Evolutionary conservation across 2,329 filamentous ascomycete species (phyloP).

Genomic region (Aspergillus chevalieri): DNA sequence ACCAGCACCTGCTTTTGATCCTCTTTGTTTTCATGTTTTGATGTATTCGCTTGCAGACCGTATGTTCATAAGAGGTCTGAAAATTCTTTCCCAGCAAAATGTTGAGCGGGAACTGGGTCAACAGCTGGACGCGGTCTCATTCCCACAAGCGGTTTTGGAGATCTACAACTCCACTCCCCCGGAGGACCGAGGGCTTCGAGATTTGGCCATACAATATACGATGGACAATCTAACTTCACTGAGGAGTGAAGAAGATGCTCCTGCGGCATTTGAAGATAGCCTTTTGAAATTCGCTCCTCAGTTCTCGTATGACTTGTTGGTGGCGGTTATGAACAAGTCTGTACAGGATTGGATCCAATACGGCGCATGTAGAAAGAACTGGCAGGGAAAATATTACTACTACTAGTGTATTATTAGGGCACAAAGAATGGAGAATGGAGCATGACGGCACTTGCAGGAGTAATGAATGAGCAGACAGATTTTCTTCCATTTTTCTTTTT

Average conservation of each 20-base stretch:
- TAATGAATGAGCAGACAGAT: too few species aligned
- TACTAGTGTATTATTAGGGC: too few species aligned
- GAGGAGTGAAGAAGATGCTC: background rate
- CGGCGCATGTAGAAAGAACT: background rate
- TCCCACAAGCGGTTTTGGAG: slow-evolving; percentile 2
- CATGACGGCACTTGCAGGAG: too few species aligned
- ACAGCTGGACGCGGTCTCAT: slow-evolving; percentile 1
- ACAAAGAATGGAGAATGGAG: too few species aligned
- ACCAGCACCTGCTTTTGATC: background rate
- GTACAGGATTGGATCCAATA: background rate
- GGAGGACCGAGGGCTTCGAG: background rate
- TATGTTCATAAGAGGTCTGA: background rate
- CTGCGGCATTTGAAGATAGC: slow-evolving; percentile 1
- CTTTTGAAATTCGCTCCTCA: slow-evolving; percentile 1
- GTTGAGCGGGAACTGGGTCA: background rate
- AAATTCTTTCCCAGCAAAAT: background rate
- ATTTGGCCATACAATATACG: background rate
- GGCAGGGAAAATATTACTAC: background rate
- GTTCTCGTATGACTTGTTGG: slow-evolving; percentile 1
- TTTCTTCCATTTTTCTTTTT: background rate
- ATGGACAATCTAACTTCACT: background rate
- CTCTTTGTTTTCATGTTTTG: slow-evolving; percentile 1
- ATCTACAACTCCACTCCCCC: slow-evolving; percentile 4
- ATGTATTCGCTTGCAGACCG: background rate
- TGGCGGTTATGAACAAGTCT: slow-evolving; percentile 1